A percentile compares a stretch with the other conserved stretches of the same genome.
Evolutionary conservation across 495 filamentous ascomycete species (phyloP).

Genomic region (Viridothelium virens): DNA sequence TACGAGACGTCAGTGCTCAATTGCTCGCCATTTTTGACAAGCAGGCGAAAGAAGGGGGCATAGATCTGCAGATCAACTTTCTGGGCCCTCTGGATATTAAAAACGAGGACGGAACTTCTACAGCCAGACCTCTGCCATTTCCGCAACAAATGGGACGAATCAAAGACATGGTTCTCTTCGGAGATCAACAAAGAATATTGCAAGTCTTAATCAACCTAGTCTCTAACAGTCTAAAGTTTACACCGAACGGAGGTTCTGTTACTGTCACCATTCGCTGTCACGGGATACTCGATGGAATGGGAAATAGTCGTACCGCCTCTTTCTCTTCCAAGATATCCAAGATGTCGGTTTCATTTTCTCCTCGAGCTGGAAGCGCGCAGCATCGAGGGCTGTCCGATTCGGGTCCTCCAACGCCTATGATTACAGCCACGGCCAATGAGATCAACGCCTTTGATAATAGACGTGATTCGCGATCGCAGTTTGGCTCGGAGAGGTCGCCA

Average conservation of each 20-base stretch:
- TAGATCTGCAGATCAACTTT: constrained; percentile 63
- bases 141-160: constrained; percentile 51
- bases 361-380: constrained; percentile 29
- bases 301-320: constrained; percentile 15
- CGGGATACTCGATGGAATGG: constrained; percentile 43
- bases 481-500: constrained; percentile 48
- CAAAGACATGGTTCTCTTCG: constrained; percentile 73
- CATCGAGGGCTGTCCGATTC: constrained; percentile 19
- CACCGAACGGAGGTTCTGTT: constrained; percentile 66
- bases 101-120: constrained; percentile 21
- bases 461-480: constrained; percentile 45
- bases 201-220: constrained; percentile 91
- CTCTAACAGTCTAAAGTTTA: constrained; percentile 89
- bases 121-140: constrained; percentile 18
- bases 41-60: constrained; percentile 70
- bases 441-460: constrained; percentile 36
- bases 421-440: constrained; percentile 29
- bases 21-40: constrained; percentile 80
- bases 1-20: constrained; percentile 72
- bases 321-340: constrained; percentile 3
- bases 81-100: constrained; percentile 46
- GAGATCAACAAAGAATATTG: constrained; percentile 81
- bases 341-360: constrained; percentile 14
- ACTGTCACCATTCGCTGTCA: constrained; percentile 64
- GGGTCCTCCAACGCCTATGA: constrained; percentile 16